Evolutionary conservation across 1,284 basidiomycete species (phyloP), one percentile per base, ranked within the genome.

Genomic region (Rhodofomes roseus): DNA sequence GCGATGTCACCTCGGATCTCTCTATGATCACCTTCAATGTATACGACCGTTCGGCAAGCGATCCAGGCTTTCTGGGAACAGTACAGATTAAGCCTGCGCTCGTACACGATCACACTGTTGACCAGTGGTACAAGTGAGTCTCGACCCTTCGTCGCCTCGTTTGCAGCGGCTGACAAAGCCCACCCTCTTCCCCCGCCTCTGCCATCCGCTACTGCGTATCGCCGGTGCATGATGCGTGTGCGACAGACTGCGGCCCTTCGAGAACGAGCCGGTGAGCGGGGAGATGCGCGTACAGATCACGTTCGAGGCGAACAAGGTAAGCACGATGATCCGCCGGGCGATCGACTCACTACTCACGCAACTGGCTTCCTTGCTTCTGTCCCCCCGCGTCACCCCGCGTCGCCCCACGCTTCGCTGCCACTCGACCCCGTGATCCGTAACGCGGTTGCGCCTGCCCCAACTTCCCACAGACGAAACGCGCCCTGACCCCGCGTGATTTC

Each of bases 271-370:
- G 48, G 89, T 96, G 57, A 92, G 86, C 57, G 96, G 96, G 48
- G 96, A 98, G 74, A 92, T 99, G 74, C 90, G 95, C 69, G 83
- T 99, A 14, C 96, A 98, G 77, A 88, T 96, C 61, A 93, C 93
- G 39, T 99, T 95, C 73, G 95, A 96, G 72, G 90, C 92, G 61
- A 86, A 83, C 77, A 89, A 95, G 81, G 93, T 94, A 68, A 70
- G 86, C 80, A 58, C 65, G 22, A 64, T 65, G 60, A 62, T 60
- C 43, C 55, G 43, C 29, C 40, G 25, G 25, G 12, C 12, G 51
- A 39, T 59, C 52, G 57, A 29, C 40, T 41, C 25, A 5, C 48
- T 37, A 36, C 22, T 41, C 34, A 25, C 50, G 23, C 9, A 36
- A 27, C 37, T 41, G 8, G 25, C 56, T 37, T 48, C 37, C 39